Percentiles rank a stretch among this genome's conserved stretches.
phyloP scores from a whole-genome alignment of 257 asterid genomes.

The Lantana camara region DNA sequence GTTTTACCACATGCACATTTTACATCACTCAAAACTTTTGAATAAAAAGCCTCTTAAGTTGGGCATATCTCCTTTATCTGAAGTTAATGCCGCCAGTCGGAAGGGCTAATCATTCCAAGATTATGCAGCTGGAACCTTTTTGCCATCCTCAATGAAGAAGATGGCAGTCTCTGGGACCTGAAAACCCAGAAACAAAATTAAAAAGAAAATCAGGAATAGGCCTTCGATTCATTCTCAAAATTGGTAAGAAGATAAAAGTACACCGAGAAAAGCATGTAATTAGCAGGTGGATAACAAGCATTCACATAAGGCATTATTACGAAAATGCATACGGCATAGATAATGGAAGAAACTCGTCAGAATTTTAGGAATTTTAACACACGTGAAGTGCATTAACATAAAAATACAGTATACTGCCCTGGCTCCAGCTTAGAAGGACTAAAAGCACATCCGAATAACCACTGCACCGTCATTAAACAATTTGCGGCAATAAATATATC shows the following conservation, averaged over 20 bases:
- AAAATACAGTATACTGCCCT: no score
- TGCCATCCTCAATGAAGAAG: constrained; percentile 90
- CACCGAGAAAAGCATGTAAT: not conserved
- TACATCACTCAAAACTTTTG: constrained; percentile 29
- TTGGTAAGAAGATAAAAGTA: constrained; percentile 8
- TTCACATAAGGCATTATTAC: not conserved
- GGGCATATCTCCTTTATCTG: constrained; percentile 13
- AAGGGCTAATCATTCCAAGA: constrained; percentile 13
- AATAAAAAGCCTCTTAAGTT: constrained; percentile 15
- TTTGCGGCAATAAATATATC: no score
- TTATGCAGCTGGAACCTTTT: constrained; percentile 83
- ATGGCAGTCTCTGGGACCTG: constrained; percentile 92
- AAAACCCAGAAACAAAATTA: constrained; percentile 4
- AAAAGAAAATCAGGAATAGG: not conserved
- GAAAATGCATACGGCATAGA: not conserved
- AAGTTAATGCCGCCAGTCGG: constrained; percentile 20
- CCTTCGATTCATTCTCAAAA: constrained; percentile 12
- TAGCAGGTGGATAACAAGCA: not conserved
- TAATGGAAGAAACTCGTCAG: not conserved
- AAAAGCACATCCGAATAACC: no score
- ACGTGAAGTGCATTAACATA: no score
- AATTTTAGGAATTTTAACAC: not conserved
- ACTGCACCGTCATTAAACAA: no score
- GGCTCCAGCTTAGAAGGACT: no score
- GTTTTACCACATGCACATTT: constrained; percentile 12